These are phyloP conservation scores for Phyllostachys edulis DNA, from an alignment of 176 grass and related monocot genomes.

Conservation along the genomic window DNA sequence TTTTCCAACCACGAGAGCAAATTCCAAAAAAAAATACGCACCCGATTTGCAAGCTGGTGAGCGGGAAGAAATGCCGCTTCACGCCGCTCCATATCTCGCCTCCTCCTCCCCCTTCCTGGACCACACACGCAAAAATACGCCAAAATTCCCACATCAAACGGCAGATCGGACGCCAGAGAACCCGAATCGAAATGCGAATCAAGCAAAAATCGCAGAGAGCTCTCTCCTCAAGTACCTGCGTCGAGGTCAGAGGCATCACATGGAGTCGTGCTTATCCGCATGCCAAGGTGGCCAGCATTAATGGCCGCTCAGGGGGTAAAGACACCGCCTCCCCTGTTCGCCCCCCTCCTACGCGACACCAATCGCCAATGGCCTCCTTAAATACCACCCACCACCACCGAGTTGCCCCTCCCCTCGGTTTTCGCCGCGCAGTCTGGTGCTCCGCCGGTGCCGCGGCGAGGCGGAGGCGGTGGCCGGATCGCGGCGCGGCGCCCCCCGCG, in stretches of 20 bases:
- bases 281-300: constrained; percentile 36
- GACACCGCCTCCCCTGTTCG: background rate
- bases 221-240: constrained; percentile 32
- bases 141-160: constrained; percentile 27
- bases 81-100: constrained; percentile 37
- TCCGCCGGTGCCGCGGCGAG: background rate
- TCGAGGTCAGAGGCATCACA: constrained; percentile 44
- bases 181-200: background rate
- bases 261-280: constrained; percentile 37
- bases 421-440: background rate
- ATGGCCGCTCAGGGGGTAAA: constrained; percentile 40
- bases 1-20: background rate
- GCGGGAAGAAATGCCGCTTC: constrained; percentile 76
- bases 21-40: background rate
- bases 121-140: background rate
- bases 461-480: constrained; percentile 29
- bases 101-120: constrained; percentile 5
- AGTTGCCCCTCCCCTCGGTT: too few relatives aligned
- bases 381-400: background rate
- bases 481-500: constrained; percentile 18
- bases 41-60: constrained; percentile 93
- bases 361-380: constrained; percentile 31
- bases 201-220: background rate
- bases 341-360: background rate
- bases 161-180: constrained; percentile 10